Evolutionary conservation across 495 filamentous ascomycete species (phyloP), one percentile per base, ranked within the genome.

Genomic region (Arthonia radiata): DNA sequence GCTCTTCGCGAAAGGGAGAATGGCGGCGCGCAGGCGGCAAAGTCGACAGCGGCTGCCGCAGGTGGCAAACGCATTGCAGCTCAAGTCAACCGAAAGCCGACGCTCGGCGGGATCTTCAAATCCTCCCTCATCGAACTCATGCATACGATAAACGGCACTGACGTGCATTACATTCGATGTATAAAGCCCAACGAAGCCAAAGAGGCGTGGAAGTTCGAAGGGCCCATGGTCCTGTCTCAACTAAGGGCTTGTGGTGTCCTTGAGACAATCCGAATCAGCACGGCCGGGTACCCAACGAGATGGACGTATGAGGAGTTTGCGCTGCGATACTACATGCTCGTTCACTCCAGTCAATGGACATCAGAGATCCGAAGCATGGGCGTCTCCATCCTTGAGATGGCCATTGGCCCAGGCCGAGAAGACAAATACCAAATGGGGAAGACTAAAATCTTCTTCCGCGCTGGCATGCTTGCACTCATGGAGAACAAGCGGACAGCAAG

Each of bases 301-400:
- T 99, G 86, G 86, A 99, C 86, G 3, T 99, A 93, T 44, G 89
- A 99, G 44, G 86, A 94, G 46, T 99, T 99, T 49, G 86, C 86
- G 5, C 54, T 92, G 29, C 70, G 86, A 33, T 99, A 99, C 53
- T 99, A 99, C 51, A 92, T 99, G 78, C 56, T 99, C 34, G 77
- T 92, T 26, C 82, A 76, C 21, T 94, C 89, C 4, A 57, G 64
- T 17, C 63, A 74, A 31, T 92, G 86, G 82, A 92, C 79, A 13
- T 71, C 77, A 0, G 82, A 93, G 41, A 92, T 99, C 36, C 59
- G 80, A 17, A 58, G 80, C 26, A 89, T 99, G 69, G 89, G 81
- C 11, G 71, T 89, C 43, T 71, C 71, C 17, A 99, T 99, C 38
- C 50, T 99, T 24, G 71, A 61, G 15, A 81, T 76, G 47, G 83